Percentiles rank a stretch among this genome's conserved stretches.
Conservation (phyloP, 2,329 filamentous ascomycete species). For the Pyrenophora graminea region DNA sequence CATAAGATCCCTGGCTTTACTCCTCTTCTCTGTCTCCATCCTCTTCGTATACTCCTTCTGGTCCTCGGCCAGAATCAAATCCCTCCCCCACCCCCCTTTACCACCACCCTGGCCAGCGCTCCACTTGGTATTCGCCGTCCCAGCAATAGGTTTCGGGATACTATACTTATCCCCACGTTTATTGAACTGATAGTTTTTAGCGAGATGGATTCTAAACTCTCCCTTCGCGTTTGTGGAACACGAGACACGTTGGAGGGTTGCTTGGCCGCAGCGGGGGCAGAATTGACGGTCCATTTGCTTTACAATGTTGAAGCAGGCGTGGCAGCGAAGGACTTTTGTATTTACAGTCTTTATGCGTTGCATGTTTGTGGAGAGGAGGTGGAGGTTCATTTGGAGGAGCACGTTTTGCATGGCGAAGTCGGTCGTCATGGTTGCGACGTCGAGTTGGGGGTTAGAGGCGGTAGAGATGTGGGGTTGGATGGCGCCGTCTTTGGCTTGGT, state of each 20-base stretch:
- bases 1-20: conserved; percentile 81
- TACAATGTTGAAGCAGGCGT: conserved; percentile 74
- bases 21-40: conserved; percentile 65
- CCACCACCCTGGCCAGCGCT: conserved; percentile 68
- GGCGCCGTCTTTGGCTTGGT: conserved; percentile 68
- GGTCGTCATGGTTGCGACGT: conserved; percentile 89
- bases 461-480: conserved; percentile 48
- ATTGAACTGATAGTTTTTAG: conserved; percentile 96
- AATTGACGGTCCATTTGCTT: conserved; percentile 89
- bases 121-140: conserved; percentile 76
- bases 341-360: conserved; percentile 82
- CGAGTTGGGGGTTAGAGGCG: conserved; percentile 64
- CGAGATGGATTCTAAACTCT: conserved; percentile 82
- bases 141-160: conserved; percentile 86
- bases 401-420: conserved; percentile 99
- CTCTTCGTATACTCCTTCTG: conserved; percentile 87
- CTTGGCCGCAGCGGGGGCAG: conserved; percentile 86
- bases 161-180: conserved; percentile 90
- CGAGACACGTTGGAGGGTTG: conserved; percentile 80
- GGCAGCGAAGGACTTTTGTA: conserved; percentile 88
- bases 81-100: conserved; percentile 82
- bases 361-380: conserved; percentile 78
- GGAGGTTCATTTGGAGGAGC: conserved; percentile 89
- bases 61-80: conserved; percentile 86
- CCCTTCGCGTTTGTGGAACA: conserved; percentile 83